Evolutionary conservation across 2,329 filamentous ascomycete genomes (phyloP).

Genomic region (Macrophomina pseudophaseolina): DNA sequence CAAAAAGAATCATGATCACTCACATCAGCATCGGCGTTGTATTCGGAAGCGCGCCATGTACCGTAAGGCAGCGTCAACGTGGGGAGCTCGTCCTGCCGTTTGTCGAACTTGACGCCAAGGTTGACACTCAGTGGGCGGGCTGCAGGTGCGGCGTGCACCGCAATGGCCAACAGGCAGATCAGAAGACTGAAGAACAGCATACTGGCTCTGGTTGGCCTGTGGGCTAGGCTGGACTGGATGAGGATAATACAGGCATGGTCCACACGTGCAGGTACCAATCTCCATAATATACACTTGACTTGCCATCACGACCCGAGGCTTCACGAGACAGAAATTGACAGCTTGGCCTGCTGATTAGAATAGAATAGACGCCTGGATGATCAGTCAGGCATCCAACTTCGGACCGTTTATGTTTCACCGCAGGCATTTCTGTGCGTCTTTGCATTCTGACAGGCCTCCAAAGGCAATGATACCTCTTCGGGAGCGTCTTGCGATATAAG

Average conservation of each 20-base stretch:
- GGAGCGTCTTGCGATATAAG: neutral
- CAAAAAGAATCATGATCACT: neutral
- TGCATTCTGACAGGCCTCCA: neutral
- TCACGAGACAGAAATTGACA: neutral
- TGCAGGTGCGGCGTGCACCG: slow-evolving; percentile 7
- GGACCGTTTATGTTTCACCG: slow-evolving; percentile 4
- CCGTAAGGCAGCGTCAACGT: slow-evolving; percentile 24
- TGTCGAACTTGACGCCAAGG: slow-evolving; percentile 18
- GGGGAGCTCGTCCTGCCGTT: slow-evolving; percentile 22
- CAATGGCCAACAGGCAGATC: slow-evolving; percentile 1
- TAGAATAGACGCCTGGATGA: neutral
- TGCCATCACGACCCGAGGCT: slow-evolving; percentile 1
- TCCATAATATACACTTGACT: slow-evolving; percentile 11
- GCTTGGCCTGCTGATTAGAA: neutral
- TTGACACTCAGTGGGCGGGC: slow-evolving; percentile 4
- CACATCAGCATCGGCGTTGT: slow-evolving; percentile 24
- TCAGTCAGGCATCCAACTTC: slow-evolving; percentile 9
- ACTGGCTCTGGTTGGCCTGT: neutral
- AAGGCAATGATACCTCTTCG: slow-evolving; percentile 4
- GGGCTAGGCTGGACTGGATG: neutral
- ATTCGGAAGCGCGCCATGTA: slow-evolving; percentile 16
- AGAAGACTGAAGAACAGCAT: slow-evolving; percentile 10
- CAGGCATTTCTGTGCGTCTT: neutral
- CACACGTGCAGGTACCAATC: slow-evolving; percentile 1
- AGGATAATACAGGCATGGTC: neutral